Conservation (phyloP, 306 rosid species). For the Luffa acutangula region DNA sequence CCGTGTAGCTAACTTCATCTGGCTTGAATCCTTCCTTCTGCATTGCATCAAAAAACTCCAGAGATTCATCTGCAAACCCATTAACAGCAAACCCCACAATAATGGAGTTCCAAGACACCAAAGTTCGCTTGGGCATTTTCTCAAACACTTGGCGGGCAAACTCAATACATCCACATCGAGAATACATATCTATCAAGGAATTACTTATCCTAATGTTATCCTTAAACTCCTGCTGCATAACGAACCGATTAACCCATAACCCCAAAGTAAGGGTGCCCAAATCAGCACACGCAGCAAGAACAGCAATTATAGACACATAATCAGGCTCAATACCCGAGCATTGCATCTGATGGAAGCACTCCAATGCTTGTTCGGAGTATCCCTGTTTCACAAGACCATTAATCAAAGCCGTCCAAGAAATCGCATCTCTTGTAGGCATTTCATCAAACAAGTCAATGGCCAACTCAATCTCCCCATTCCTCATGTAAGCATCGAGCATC, state of each 20-base stretch:
- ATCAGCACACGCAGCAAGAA: slow-evolving; percentile 73
- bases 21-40: slow-evolving; percentile 64
- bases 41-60: slow-evolving; percentile 46
- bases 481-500: slow-evolving; percentile 64
- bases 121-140: slow-evolving; percentile 31
- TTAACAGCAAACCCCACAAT: slow-evolving; percentile 73
- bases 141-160: slow-evolving; percentile 61
- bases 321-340: slow-evolving; percentile 51
- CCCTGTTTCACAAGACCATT: slow-evolving; percentile 67
- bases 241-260: slow-evolving; percentile 55
- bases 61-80: slow-evolving; percentile 63
- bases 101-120: slow-evolving; percentile 87
- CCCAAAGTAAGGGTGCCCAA: slow-evolving; percentile 71
- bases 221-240: slow-evolving; percentile 29
- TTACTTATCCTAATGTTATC: slow-evolving; percentile 47
- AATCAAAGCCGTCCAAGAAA: slow-evolving; percentile 80
- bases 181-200: slow-evolving; percentile 73
- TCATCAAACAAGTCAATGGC: slow-evolving; percentile 57
- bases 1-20: slow-evolving; percentile 70
- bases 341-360: slow-evolving; percentile 67
- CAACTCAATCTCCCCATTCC: slow-evolving; percentile 32
- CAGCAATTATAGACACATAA: slow-evolving; percentile 69
- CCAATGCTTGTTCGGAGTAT: slow-evolving; percentile 50
- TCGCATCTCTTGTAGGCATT: slow-evolving; percentile 59
- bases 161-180: slow-evolving; percentile 69